Conservation (phyloP, 1,284 basidiomycete species). For the Leccinum insigne region DNA sequence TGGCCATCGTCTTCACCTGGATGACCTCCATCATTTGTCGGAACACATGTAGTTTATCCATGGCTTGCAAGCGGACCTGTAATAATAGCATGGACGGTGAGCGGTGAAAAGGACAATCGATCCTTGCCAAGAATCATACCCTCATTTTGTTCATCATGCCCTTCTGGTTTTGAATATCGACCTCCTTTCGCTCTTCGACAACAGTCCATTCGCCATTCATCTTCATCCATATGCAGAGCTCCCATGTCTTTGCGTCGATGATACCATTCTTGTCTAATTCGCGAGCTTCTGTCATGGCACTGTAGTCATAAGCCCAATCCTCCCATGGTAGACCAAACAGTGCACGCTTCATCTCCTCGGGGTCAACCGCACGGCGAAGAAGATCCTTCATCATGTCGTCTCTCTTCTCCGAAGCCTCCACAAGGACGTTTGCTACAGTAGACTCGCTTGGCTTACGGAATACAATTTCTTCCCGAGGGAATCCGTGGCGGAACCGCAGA, state of each 20-base stretch:
- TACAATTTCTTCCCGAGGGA: slow-evolving; percentile 29
- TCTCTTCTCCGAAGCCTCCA: slow-evolving; percentile 30
- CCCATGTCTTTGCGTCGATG: slow-evolving; percentile 27
- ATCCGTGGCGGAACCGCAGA: slow-evolving; percentile 30
- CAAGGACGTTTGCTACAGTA: slow-evolving; percentile 27
- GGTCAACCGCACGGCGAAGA: slow-evolving; percentile 29
- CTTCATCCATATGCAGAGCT: slow-evolving; percentile 36
- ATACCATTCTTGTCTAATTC: slow-evolving; percentile 22
- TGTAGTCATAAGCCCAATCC: slow-evolving; percentile 34
- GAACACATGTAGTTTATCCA: slow-evolving; percentile 34
- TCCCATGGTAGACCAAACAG: slow-evolving; percentile 34
- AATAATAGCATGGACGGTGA: slow-evolving; percentile 2
- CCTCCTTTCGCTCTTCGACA: slow-evolving; percentile 29
- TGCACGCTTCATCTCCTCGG: slow-evolving; percentile 30
- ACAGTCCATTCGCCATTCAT: slow-evolving; percentile 28
- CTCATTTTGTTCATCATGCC: slow-evolving; percentile 34
- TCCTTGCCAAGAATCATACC: slow-evolving; percentile 14
- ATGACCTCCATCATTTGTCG: slow-evolving; percentile 36
- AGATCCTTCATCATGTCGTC: slow-evolving; percentile 28
- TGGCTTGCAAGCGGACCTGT: slow-evolving; percentile 28
- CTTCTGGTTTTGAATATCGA: slow-evolving; percentile 19
- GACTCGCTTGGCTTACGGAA: slow-evolving; percentile 33
- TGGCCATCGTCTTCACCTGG: slow-evolving; percentile 31
- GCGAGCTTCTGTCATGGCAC: slow-evolving; percentile 28
- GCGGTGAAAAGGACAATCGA: neutral